These are phyloP conservation scores for Aspergillus ellipticus DNA, from an alignment of 495 filamentous ascomycete genomes.

Conservation along the genomic window DNA sequence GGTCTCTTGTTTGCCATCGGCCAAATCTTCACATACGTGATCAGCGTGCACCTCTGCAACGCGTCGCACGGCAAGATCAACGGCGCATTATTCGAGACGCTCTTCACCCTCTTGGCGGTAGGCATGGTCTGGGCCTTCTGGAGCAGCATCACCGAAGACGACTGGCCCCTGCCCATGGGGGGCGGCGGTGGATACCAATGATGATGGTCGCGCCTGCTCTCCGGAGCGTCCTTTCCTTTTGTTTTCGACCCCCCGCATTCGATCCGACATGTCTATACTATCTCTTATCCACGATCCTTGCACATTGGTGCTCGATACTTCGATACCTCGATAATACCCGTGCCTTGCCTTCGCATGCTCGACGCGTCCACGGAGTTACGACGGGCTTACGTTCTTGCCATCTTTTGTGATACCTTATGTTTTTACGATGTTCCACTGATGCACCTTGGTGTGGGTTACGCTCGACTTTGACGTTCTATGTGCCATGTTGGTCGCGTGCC, in stretches of 20 bases:
- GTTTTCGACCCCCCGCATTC: not conserved
- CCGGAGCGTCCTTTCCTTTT: not conserved
- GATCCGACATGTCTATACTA: not conserved
- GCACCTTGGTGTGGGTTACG: conserved; percentile 6
- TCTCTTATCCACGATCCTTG: conserved; percentile 4
- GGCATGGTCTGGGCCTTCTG: conserved; percentile 89
- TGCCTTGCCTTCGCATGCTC: not conserved
- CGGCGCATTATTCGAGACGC: conserved; percentile 86
- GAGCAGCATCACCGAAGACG: conserved; percentile 98
- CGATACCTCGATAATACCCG: not conserved
- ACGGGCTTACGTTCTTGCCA: not conserved
- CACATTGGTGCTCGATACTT: not conserved
- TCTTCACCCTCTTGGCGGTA: conserved; percentile 84
- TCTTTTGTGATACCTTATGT: conserved; percentile 8
- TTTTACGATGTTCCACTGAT: conserved; percentile 15
- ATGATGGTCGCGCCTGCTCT: conserved; percentile 20
- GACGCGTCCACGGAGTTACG: not conserved
- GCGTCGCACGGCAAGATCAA: conserved; percentile 83
- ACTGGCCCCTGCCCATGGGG: conserved; percentile 74
- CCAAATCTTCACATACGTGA: conserved; percentile 92
- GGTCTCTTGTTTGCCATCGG: conserved; percentile 82
- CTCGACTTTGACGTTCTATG: conserved; percentile 11
- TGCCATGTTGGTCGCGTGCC: not conserved
- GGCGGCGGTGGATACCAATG: conserved; percentile 43
- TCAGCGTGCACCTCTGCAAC: conserved; percentile 84